phyloP scores from a whole-genome alignment of 371 early-diverging fungal species.

The Mucor piriformis region DNA sequence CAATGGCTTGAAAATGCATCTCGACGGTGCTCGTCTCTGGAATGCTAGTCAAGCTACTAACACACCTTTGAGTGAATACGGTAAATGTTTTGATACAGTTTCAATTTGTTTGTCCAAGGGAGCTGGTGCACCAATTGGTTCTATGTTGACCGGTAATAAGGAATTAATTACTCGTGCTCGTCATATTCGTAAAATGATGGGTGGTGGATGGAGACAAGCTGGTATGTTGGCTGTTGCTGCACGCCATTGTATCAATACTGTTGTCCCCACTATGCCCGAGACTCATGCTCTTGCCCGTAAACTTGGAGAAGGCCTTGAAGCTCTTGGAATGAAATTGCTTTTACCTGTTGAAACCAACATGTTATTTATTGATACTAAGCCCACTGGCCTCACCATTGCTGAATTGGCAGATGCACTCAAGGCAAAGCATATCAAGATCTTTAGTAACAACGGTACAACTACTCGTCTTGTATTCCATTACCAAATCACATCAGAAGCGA shows the following conservation, averaged over 20 bases:
- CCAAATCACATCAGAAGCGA: slow-evolving; percentile 64
- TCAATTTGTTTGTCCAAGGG: slow-evolving; percentile 91
- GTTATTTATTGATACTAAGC: slow-evolving; percentile 70
- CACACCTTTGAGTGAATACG: slow-evolving; percentile 67
- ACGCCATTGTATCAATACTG: slow-evolving; percentile 66
- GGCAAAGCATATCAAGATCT: slow-evolving; percentile 55
- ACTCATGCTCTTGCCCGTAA: slow-evolving; percentile 70
- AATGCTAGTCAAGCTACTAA: slow-evolving; percentile 80
- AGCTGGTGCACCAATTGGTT: slow-evolving; percentile 89
- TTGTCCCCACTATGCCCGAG: slow-evolving; percentile 64
- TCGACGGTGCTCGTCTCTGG: slow-evolving; percentile 94
- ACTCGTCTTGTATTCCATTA: slow-evolving; percentile 78
- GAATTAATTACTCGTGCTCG: slow-evolving; percentile 73
- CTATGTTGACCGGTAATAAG: slow-evolving; percentile 70
- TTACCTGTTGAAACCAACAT: slow-evolving; percentile 86
- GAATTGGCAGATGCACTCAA: slow-evolving; percentile 55
- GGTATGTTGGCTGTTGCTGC: slow-evolving; percentile 80
- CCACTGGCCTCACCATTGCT: slow-evolving; percentile 47
- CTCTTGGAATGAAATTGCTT: slow-evolving; percentile 62
- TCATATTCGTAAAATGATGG: slow-evolving; percentile 86
- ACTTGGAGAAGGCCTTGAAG: slow-evolving; percentile 60
- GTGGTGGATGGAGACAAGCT: slow-evolving; percentile 93
- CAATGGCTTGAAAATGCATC: slow-evolving; percentile 66
- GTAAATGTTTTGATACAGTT: slow-evolving; percentile 76
- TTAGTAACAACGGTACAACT: slow-evolving; percentile 47